These are phyloP conservation scores for Sporothrix phasma DNA, from an alignment of 2,329 filamentous ascomycete genomes.

Conservation along the genomic window DNA sequence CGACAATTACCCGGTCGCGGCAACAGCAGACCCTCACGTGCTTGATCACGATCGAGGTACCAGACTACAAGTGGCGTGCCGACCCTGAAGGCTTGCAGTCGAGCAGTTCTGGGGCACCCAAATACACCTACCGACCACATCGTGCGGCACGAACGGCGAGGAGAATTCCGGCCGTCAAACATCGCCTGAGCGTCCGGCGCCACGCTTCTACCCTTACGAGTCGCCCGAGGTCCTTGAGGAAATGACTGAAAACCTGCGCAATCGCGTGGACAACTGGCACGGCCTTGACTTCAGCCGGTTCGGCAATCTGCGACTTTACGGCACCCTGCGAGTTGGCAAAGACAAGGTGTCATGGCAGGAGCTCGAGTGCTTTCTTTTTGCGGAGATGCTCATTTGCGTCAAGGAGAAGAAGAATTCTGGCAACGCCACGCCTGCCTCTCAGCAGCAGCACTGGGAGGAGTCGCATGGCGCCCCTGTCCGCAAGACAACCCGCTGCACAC, in stretches of 20 bases:
- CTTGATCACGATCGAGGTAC: conserved; percentile 84
- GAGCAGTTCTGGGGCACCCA: conserved; percentile 30
- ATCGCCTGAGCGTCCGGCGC: conserved; percentile 48
- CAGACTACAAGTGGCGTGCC: conserved; percentile 82
- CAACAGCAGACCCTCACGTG: conserved; percentile 94
- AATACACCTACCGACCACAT: conserved; percentile 25
- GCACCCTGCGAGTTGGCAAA: conserved; percentile 86
- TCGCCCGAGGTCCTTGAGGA: conserved; percentile 68
- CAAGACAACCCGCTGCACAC: conserved; percentile 67
- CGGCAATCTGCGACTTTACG: conserved; percentile 82
- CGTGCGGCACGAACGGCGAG: conserved; percentile 34
- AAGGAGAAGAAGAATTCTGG: conserved; percentile 76
- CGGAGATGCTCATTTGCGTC: conserved; percentile 98
- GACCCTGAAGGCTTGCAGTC: conserved; percentile 69
- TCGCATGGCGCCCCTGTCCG: conserved; percentile 37
- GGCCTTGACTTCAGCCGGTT: conserved; percentile 89
- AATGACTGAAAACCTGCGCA: conserved; percentile 74
- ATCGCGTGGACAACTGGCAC: conserved; percentile 97
- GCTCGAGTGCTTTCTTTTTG: conserved; percentile 91
- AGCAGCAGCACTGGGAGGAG: conserved; percentile 56
- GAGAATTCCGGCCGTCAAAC: conserved; percentile 46
- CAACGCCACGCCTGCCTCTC: conserved; percentile 22
- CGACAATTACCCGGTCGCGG: conserved; percentile 80
- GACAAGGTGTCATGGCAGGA: conserved; percentile 97
- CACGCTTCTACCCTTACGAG: conserved; percentile 61